Percentiles rank a stretch among this genome's conserved stretches.
phyloP scores from a whole-genome alignment of 257 asterid genomes.

The Ilex aquifolium region DNA sequence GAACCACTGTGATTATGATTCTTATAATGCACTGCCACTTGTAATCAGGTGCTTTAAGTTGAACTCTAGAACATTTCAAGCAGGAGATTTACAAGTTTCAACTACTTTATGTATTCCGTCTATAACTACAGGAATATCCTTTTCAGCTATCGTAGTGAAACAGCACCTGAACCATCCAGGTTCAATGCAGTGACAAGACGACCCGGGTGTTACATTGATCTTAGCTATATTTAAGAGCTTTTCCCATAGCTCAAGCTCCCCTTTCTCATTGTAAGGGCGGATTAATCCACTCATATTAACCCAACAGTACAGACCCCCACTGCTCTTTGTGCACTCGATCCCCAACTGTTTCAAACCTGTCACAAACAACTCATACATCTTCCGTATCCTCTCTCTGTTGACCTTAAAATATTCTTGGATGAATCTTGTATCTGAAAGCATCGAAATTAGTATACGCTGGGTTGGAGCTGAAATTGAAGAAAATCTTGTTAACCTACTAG shows the following conservation, averaged over 20 bases:
- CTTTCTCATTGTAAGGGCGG: constrained; percentile 67
- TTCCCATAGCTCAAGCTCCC: constrained; percentile 93
- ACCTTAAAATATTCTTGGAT: constrained; percentile 41
- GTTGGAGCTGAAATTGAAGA: constrained; percentile 80
- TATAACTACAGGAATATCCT: constrained; percentile 61
- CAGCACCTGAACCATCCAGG: constrained; percentile 97
- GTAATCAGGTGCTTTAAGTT: no score
- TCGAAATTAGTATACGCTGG: constrained; percentile 58
- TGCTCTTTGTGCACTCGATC: constrained; percentile 56
- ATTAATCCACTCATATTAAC: constrained; percentile 83
- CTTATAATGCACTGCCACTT: neutral
- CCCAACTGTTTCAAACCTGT: constrained; percentile 59
- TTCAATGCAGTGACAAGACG: constrained; percentile 93
- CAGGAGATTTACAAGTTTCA: constrained; percentile 62
- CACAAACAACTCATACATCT: constrained; percentile 49
- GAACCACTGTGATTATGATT: neutral
- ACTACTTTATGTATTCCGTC: constrained; percentile 61
- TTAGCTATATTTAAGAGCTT: constrained; percentile 65
- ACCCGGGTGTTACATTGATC: constrained; percentile 81
- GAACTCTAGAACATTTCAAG: constrained; percentile 21
- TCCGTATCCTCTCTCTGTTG: constrained; percentile 51
- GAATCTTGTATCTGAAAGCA: constrained; percentile 77
- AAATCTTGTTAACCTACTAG: constrained; percentile 70
- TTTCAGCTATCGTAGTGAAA: constrained; percentile 54
- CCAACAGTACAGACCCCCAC: constrained; percentile 86